Conservation (phyloP, 208 protist species). For the Sergeia podlipaevii region DNA sequence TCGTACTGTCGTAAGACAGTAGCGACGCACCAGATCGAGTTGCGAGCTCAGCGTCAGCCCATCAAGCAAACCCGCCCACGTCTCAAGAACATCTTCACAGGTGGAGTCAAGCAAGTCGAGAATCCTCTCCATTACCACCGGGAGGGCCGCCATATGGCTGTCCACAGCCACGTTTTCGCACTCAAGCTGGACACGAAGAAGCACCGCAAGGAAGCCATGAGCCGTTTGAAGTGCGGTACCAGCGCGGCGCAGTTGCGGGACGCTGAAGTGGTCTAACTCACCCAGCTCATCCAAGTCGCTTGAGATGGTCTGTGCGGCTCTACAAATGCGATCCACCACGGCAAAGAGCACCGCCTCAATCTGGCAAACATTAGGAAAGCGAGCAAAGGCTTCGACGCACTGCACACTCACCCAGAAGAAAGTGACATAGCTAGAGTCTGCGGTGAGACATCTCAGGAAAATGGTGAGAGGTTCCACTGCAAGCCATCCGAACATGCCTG, state of each 20-base stretch:
- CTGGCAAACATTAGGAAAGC: constrained; percentile 58
- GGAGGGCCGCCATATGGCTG: constrained; percentile 50
- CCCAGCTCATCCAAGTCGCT: constrained; percentile 35
- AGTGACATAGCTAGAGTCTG: constrained; percentile 86
- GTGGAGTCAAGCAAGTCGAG: constrained; percentile 64
- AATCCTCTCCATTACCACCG: constrained; percentile 68
- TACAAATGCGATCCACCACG: constrained; percentile 72
- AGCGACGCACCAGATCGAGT: constrained; percentile 51
- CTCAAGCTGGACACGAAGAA: constrained; percentile 84
- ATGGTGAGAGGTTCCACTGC: constrained; percentile 59
- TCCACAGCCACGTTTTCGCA: constrained; percentile 80
- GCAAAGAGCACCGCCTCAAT: constrained; percentile 67
- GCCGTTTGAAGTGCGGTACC: constrained; percentile 41
- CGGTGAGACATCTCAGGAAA: constrained; percentile 70
- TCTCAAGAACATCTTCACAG: constrained; percentile 65
- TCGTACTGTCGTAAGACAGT: constrained; percentile 57
- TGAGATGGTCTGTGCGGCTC: constrained; percentile 39
- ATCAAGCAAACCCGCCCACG: constrained; percentile 63
- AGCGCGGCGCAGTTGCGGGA: constrained; percentile 42
- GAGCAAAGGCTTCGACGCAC: constrained; percentile 69
- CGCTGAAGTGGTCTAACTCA: constrained; percentile 34
- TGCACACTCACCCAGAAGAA: constrained; percentile 88
- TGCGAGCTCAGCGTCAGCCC: constrained; percentile 38
- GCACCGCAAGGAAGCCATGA: constrained; percentile 58
- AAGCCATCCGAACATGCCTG: constrained; percentile 83